These are phyloP conservation scores for Arthrobotrys sinensis DNA, from an alignment of 2,329 filamentous ascomycete genomes.

Conservation along the genomic window DNA sequence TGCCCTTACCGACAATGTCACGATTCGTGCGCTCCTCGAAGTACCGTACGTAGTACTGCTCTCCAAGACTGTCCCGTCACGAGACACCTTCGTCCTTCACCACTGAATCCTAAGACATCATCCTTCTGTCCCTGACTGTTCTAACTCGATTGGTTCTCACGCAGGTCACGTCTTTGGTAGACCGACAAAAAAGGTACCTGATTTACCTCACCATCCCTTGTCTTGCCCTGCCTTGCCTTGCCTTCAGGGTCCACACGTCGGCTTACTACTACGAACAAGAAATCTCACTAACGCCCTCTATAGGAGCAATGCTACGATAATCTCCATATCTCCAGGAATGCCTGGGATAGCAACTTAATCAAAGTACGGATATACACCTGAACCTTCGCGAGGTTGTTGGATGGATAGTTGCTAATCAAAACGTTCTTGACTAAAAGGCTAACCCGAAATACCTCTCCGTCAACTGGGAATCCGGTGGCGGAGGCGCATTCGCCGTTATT, in stretches of 20 bases:
- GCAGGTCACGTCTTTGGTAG: slow-evolving; percentile 98
- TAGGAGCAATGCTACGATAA: slow-evolving; percentile 98
- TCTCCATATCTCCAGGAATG: slow-evolving; percentile 95
- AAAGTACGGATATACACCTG: slow-evolving; percentile 75
- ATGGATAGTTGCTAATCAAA: slow-evolving; percentile 19
- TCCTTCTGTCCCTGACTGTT: slow-evolving; percentile 59
- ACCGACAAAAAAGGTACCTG: slow-evolving; percentile 82
- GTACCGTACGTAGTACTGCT: slow-evolving; percentile 73
- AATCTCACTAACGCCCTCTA: slow-evolving; percentile 18
- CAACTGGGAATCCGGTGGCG: slow-evolving; percentile 98
- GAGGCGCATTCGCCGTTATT: slow-evolving; percentile 96
- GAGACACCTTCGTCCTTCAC: slow-evolving; percentile 54
- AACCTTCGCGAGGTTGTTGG: neutral
- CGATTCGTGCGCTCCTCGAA: slow-evolving; percentile 79
- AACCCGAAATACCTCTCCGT: slow-evolving; percentile 97
- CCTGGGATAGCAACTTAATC: slow-evolving; percentile 98
- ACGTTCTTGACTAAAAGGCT: slow-evolving; percentile 72
- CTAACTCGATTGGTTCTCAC: slow-evolving; percentile 63
- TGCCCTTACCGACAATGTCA: slow-evolving; percentile 52
- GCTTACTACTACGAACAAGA: slow-evolving; percentile 24
- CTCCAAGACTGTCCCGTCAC: slow-evolving; percentile 61
- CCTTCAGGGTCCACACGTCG: slow-evolving; percentile 11
- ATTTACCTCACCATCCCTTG: neutral
- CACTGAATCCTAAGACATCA: slow-evolving; percentile 12
- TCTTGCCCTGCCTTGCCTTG: neutral